Conservation (phyloP, 225 moss, liverwort and hornwort species). For the Pleurozium schreberi region DNA sequence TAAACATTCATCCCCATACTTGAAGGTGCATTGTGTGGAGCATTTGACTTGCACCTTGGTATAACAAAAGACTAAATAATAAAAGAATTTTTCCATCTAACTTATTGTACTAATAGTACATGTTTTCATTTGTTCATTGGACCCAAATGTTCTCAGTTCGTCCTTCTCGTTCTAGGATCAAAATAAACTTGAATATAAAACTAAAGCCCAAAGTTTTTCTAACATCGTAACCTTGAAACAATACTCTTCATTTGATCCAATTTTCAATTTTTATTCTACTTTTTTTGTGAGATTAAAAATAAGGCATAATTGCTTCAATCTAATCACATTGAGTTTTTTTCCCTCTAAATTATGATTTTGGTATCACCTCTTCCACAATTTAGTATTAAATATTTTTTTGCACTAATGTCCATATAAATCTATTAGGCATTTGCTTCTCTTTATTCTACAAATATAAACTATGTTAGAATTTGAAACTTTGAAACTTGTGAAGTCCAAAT, state of each 20-base stretch:
- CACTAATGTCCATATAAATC: neutral
- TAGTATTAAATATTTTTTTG: too few species aligned
- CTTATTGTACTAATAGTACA: accelerated
- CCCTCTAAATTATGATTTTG: neutral
- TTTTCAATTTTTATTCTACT: neutral
- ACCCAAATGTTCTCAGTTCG: neutral
- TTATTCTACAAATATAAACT: too few species aligned
- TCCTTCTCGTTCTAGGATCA: neutral
- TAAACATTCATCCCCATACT: too few species aligned
- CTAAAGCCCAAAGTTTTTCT: neutral
- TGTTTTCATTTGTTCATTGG: neutral
- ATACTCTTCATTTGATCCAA: neutral
- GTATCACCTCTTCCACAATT: neutral
- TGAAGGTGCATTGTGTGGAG: too few species aligned
- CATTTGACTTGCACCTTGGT: too few species aligned
- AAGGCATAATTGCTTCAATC: neutral
- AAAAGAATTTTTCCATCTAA: neutral
- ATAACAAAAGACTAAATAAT: neutral
- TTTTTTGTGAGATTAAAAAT: neutral
- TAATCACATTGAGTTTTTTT: neutral
- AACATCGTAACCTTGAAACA: neutral
- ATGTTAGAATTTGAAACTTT: too few species aligned
- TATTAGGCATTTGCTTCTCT: neutral
- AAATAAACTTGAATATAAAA: neutral
- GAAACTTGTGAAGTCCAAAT: too few species aligned